These are phyloP conservation scores for Galerina marginata DNA, from an alignment of 768 basidiomycete species.

Conservation along the genomic window DNA sequence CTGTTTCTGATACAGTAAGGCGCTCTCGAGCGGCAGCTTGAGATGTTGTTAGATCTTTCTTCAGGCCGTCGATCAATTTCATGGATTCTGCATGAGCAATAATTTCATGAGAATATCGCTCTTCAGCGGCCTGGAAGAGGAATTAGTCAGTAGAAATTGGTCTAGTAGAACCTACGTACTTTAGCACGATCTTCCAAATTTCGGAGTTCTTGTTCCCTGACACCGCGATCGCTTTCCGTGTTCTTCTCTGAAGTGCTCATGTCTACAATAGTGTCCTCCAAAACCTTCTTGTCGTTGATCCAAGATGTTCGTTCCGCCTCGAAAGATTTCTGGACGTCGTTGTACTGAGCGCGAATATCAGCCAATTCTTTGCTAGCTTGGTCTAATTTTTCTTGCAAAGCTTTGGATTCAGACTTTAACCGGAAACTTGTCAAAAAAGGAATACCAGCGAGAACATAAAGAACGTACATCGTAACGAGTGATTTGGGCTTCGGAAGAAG, in stretches of 20 bases:
- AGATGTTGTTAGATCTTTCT: conserved; percentile 59
- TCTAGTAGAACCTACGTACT: conserved; percentile 40
- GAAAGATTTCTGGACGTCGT: conserved; percentile 65
- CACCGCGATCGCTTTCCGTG: conserved; percentile 64
- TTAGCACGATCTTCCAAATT: conserved; percentile 72
- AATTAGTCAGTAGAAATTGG: background rate
- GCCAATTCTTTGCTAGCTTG: conserved; percentile 58
- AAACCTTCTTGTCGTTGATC: conserved; percentile 77
- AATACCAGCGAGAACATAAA: conserved; percentile 34
- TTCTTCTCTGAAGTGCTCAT: conserved; percentile 76
- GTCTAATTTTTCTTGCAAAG: conserved; percentile 66
- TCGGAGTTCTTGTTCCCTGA: conserved; percentile 70
- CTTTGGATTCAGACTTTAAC: conserved; percentile 63
- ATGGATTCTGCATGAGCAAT: conserved; percentile 86
- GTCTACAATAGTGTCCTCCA: conserved; percentile 85
- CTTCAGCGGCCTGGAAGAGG: conserved; percentile 66
- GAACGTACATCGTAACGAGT: conserved; percentile 67
- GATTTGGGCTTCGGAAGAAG: conserved; percentile 72
- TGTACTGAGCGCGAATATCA: conserved; percentile 52
- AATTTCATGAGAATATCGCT: conserved; percentile 82
- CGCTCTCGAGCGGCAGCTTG: conserved; percentile 64
- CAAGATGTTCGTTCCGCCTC: conserved; percentile 75
- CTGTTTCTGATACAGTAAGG: conserved; percentile 69
- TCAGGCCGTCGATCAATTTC: conserved; percentile 69
- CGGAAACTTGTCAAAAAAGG: background rate